Percentiles rank a stretch among this genome's conserved stretches.
Evolutionary conservation across 805 yeast genomes (phyloP).

Genomic region (Cyberlindnera bimundalis): DNA sequence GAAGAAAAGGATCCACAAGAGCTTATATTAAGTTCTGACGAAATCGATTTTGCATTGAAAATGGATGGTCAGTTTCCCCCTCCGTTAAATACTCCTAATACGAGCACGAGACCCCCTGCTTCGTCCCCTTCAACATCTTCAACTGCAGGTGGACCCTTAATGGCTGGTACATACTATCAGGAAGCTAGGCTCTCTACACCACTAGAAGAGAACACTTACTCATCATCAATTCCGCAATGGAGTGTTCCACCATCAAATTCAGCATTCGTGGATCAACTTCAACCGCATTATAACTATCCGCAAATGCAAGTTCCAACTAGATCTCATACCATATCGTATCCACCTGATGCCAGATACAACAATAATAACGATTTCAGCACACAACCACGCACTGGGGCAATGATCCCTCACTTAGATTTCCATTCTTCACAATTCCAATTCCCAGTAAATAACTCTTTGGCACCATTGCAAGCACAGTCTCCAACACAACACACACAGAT

Average conservation of each 20-base stretch:
- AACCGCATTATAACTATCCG: constrained; percentile 1
- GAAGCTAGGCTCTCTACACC: constrained; percentile 1
- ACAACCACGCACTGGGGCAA: constrained; percentile 1
- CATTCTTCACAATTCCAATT: constrained; percentile 2
- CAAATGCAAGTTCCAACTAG: neutral
- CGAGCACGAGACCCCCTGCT: neutral
- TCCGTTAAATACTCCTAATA: neutral
- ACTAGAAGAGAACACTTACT: neutral
- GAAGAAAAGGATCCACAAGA: constrained; percentile 2
- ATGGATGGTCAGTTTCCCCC: constrained; percentile 2
- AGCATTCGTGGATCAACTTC: neutral
- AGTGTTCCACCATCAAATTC: neutral
- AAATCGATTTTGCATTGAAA: neutral
- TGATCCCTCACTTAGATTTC: neutral
- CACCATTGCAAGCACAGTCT: neutral
- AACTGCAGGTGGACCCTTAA: neutral
- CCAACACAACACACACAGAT: constrained; percentile 1
- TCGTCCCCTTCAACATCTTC: constrained; percentile 2
- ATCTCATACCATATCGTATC: neutral
- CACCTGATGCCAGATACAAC: neutral
- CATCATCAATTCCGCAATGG: constrained; percentile 1
- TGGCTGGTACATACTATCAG: neutral
- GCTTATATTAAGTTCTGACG: neutral
- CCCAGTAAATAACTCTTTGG: constrained; percentile 1
- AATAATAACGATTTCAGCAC: neutral